Percentiles rank a stretch among this genome's conserved stretches.
These are phyloP conservation scores for Veloboletus limbatus DNA, from an alignment of 1,284 basidiomycete species.

Conservation along the genomic window DNA sequence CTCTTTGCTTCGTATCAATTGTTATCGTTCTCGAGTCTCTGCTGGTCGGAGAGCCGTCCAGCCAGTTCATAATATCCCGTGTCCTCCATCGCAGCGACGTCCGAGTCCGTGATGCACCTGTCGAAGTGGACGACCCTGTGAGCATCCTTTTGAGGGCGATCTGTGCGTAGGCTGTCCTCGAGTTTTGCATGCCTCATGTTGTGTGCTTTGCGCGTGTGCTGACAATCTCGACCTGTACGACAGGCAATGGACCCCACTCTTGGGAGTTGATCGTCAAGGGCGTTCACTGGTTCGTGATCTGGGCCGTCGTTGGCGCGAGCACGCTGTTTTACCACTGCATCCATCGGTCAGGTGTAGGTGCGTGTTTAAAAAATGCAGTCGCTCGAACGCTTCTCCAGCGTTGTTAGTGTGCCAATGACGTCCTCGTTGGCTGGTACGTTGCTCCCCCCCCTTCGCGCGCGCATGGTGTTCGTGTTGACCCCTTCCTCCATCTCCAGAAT, in stretches of 20 bases:
- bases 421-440: conserved; percentile 10
- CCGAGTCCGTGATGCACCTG: neutral
- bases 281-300: conserved; percentile 9
- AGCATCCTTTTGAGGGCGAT: conserved; percentile 15
- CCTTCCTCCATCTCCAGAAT: too few species aligned
- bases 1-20: conserved; percentile 19
- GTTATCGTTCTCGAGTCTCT: conserved; percentile 11
- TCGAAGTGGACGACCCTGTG: neutral
- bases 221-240: neutral
- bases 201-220: neutral
- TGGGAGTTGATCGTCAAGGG: conserved; percentile 19
- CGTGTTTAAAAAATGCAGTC: neutral
- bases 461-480: too few species aligned
- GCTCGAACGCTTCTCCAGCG: too few species aligned
- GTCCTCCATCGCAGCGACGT: neutral
- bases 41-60: conserved; percentile 7
- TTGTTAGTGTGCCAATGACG: neutral
- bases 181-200: too few species aligned
- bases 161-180: conserved; percentile 8
- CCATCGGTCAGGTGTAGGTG: neutral
- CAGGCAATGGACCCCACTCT: conserved; percentile 20
- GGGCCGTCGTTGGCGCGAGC: conserved; percentile 7
- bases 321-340: neutral
- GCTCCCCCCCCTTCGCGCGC: too few species aligned
- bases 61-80: neutral